phyloP scores from a whole-genome alignment of 768 basidiomycete genomes.

The Thelephora aurantiotincta region DNA sequence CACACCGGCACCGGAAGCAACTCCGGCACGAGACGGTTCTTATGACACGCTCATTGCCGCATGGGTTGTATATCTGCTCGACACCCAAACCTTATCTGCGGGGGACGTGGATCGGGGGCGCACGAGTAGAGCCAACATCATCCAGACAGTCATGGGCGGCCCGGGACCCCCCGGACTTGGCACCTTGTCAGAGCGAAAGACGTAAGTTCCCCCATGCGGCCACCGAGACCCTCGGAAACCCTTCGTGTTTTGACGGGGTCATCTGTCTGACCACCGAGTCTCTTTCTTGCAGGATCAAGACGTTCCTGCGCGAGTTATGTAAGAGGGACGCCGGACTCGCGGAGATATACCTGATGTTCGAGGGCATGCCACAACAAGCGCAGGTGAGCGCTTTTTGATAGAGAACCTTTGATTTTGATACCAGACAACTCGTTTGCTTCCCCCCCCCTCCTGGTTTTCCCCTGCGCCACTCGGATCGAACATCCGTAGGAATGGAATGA shows the following conservation, averaged over 20 bases:
- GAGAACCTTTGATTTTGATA: too few relatives aligned
- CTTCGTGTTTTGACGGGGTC: neutral
- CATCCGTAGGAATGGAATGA: slow-evolving; percentile 25
- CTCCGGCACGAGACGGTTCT: slow-evolving; percentile 21
- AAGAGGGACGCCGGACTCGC: slow-evolving; percentile 15
- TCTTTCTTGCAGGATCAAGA: slow-evolving; percentile 11
- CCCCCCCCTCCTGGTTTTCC: too few relatives aligned
- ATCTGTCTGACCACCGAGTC: neutral
- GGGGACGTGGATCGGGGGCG: slow-evolving; percentile 6
- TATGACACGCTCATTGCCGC: slow-evolving; percentile 49
- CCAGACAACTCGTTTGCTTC: too few relatives aligned
- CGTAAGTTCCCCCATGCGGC: slow-evolving; percentile 18
- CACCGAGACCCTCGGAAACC: neutral
- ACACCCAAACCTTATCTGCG: slow-evolving; percentile 10
- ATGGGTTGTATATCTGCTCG: slow-evolving; percentile 54
- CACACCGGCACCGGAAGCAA: neutral
- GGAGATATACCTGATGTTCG: slow-evolving; percentile 1
- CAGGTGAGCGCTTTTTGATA: too few relatives aligned
- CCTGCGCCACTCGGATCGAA: too few relatives aligned
- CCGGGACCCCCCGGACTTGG: slow-evolving; percentile 26
- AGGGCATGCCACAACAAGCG: too few relatives aligned
- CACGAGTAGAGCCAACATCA: too few relatives aligned
- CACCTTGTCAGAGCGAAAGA: slow-evolving; percentile 12
- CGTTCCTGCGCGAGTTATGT: slow-evolving; percentile 29
- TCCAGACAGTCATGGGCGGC: slow-evolving; percentile 26